Evolutionary conservation across 441 rosid genomes (phyloP).

Genomic region (Eutrema salsugineum): DNA sequence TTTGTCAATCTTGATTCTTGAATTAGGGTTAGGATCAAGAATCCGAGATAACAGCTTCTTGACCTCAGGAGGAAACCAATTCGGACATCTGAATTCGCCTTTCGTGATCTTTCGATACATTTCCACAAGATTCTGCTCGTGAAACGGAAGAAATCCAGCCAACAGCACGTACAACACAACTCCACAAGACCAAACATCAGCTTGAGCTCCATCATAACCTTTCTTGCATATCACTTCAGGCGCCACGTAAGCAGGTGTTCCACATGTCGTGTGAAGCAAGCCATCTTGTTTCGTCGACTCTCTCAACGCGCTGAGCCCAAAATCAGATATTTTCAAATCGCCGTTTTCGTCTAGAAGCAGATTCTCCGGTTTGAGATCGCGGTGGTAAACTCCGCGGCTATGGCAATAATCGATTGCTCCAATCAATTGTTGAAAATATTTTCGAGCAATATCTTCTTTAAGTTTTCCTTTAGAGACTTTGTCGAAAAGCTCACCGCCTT

Average conservation of each 20-base stretch:
- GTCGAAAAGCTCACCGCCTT: constrained; percentile 78
- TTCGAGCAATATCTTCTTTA: constrained; percentile 59
- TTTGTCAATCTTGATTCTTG: constrained; percentile 54
- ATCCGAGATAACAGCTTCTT: constrained; percentile 61
- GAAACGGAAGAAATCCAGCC: constrained; percentile 77
- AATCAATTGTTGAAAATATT: constrained; percentile 71
- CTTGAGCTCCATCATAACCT: constrained; percentile 78
- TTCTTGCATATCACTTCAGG: constrained; percentile 73
- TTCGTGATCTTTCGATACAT: constrained; percentile 57
- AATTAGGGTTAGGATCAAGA: constrained; percentile 57
- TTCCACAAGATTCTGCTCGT: constrained; percentile 56
- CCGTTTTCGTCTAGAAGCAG: constrained; percentile 73
- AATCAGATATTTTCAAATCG: constrained; percentile 67
- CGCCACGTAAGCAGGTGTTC: constrained; percentile 89
- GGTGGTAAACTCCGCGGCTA: constrained; percentile 79
- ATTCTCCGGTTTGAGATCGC: constrained; percentile 88
- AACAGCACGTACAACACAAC: constrained; percentile 69
- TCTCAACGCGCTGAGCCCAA: constrained; percentile 62
- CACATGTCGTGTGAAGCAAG: constrained; percentile 83
- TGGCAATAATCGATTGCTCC: constrained; percentile 82
- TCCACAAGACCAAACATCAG: constrained; percentile 88
- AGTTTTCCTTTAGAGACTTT: constrained; percentile 69
- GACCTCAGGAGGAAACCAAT: constrained; percentile 66
- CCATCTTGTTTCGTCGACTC: constrained; percentile 64
- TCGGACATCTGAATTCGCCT: constrained; percentile 70